A percentile compares a stretch with the other conserved stretches of the same genome.
Conservation (phyloP, 2,329 filamentous ascomycete species). For the Thelonectria rubi region DNA sequence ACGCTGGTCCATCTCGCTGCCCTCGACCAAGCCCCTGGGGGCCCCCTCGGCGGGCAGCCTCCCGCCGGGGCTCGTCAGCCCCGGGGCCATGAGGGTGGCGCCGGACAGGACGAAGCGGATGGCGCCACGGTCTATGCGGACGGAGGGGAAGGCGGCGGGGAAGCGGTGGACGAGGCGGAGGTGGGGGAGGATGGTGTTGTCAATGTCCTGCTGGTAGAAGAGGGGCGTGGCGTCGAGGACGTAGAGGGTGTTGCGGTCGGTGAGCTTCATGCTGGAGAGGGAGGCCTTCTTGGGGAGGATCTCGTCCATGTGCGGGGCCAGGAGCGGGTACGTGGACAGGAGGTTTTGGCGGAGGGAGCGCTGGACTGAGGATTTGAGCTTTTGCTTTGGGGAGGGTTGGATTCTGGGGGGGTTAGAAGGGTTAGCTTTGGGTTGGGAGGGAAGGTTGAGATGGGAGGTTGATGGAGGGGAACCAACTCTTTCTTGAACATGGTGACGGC, state of each 20-base stretch:
- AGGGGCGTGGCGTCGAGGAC: slow-evolving; percentile 79
- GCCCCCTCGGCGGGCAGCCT: slow-evolving; percentile 70
- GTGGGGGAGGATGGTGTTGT: slow-evolving; percentile 82
- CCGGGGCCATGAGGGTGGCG: slow-evolving; percentile 95
- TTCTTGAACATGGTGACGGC: slow-evolving; percentile 84
- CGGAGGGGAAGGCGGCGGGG: slow-evolving; percentile 81
- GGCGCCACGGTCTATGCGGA: slow-evolving; percentile 93
- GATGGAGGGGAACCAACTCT: slow-evolving; percentile 70
- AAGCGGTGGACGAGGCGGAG: slow-evolving; percentile 90
- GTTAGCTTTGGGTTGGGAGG: not conserved
- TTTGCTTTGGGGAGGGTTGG: slow-evolving; percentile 79
- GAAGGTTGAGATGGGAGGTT: no score
- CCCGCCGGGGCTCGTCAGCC: slow-evolving; percentile 85
- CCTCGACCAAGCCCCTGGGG: slow-evolving; percentile 47
- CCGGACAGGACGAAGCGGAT: slow-evolving; percentile 96
- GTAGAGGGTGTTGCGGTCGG: slow-evolving; percentile 90
- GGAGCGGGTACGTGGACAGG: slow-evolving; percentile 83
- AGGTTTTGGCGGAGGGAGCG: slow-evolving; percentile 85
- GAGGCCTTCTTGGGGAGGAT: slow-evolving; percentile 95
- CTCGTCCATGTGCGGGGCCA: slow-evolving; percentile 89
- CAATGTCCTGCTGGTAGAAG: slow-evolving; percentile 85
- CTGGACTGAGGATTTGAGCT: slow-evolving; percentile 97
- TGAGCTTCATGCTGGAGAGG: slow-evolving; percentile 89
- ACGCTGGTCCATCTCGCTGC: slow-evolving; percentile 54
- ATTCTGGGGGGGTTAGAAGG: slow-evolving; percentile 59